A percentile compares a stretch with the other conserved stretches of the same genome.
phyloP scores from a whole-genome alignment of 768 basidiomycete genomes.

The Suillus subalutaceus region DNA sequence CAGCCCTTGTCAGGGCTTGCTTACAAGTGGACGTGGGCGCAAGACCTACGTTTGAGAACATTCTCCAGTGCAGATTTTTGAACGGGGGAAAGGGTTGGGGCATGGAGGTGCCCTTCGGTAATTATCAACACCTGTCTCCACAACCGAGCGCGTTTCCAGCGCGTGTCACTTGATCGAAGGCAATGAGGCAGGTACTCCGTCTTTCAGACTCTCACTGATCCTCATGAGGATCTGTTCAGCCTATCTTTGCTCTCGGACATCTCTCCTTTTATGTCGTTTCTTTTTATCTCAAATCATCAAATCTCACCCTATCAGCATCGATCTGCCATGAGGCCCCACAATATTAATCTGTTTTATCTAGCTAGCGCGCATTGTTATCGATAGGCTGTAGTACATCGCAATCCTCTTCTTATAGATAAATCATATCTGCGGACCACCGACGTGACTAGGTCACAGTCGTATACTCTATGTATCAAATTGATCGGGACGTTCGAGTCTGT shows the following conservation, averaged over 20 bases:
- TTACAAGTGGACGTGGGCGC: constrained; percentile 76
- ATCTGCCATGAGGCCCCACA: constrained; percentile 15
- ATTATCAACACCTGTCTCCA: constrained; percentile 23
- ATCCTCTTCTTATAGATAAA: constrained; percentile 12
- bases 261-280: constrained; percentile 13
- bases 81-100: constrained; percentile 79
- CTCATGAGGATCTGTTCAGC: constrained; percentile 10
- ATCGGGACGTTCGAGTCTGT: not conserved
- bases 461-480: not conserved
- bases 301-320: constrained; percentile 14
- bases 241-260: constrained; percentile 12
- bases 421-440: not conserved
- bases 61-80: constrained; percentile 81
- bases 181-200: constrained; percentile 16
- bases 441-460: too few relatives aligned
- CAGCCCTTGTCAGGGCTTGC: constrained; percentile 82
- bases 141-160: constrained; percentile 37
- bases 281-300: constrained; percentile 16
- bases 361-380: constrained; percentile 11
- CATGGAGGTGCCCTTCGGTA: constrained; percentile 35
- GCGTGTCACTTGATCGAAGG: constrained; percentile 25
- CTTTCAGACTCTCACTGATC: constrained; percentile 11
- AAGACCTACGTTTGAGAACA: constrained; percentile 84
- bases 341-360: constrained; percentile 14
- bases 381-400: constrained; percentile 10